phyloP scores from a whole-genome alignment of 345 rosid species.

The Zanthoxylum bungeanum region DNA sequence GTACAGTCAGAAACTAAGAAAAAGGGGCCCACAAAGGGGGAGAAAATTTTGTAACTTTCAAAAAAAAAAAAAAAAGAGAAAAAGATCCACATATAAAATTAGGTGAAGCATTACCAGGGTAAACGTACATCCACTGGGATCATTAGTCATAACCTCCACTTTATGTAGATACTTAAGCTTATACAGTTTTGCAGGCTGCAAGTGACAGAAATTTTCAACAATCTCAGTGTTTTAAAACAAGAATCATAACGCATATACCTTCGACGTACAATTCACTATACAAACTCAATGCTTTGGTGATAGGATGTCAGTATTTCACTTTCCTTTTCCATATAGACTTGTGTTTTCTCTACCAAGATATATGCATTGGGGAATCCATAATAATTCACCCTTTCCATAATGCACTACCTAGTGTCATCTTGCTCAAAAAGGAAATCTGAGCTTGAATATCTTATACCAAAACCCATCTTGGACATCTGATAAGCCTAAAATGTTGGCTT shows the following conservation, averaged over 20 bases:
- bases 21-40: neutral
- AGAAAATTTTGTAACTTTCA: neutral
- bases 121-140: conserved; percentile 96
- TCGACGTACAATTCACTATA: neutral
- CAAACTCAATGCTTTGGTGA: neutral
- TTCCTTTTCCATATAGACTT: neutral
- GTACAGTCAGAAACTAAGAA: conserved; percentile 26
- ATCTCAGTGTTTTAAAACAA: conserved; percentile 12
- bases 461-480: neutral
- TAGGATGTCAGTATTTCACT: neutral
- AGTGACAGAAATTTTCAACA: conserved; percentile 12
- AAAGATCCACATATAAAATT: neutral
- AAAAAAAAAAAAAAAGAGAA: neutral
- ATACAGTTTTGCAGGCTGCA: conserved; percentile 91
- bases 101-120: conserved; percentile 57
- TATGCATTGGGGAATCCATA: neutral
- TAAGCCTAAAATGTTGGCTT: neutral
- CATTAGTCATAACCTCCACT: conserved; percentile 91
- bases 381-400: neutral
- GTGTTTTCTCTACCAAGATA: neutral
- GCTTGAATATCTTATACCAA: neutral
- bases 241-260: neutral
- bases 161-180: conserved; percentile 94
- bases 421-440: neutral
- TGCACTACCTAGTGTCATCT: neutral